These are phyloP conservation scores for Colletotrichum zoysiae DNA, from an alignment of 2,329 filamentous ascomycete species.

Conservation along the genomic window DNA sequence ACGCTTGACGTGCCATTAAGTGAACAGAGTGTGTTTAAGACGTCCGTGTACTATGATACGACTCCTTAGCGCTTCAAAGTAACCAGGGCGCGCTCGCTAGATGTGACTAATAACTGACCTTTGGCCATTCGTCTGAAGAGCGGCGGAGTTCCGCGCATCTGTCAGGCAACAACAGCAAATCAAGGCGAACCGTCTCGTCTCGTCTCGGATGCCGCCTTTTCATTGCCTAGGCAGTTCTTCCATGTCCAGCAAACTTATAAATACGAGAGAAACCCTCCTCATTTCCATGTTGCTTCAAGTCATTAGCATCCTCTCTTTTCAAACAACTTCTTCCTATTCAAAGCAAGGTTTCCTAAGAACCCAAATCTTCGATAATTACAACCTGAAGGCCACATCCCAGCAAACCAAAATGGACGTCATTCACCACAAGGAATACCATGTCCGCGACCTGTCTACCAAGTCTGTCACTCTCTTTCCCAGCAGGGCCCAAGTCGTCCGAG, in stretches of 20 bases:
- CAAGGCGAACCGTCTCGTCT: neutral
- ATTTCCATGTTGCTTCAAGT: neutral
- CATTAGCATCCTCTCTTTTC: neutral
- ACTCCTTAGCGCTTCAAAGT: neutral
- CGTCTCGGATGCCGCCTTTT: too few species aligned
- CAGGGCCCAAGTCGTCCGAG: conserved; percentile 70
- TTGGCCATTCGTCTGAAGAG: neutral
- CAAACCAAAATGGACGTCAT: conserved; percentile 52
- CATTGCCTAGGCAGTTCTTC: neutral
- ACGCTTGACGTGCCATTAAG: neutral
- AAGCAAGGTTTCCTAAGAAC: neutral
- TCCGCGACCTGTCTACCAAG: conserved; percentile 69
- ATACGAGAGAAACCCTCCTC: neutral
- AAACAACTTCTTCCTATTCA: neutral
- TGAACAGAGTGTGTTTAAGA: neutral
- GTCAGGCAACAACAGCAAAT: conserved; percentile 9
- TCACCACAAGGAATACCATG: conserved; percentile 63
- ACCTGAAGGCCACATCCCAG: neutral
- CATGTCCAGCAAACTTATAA: neutral
- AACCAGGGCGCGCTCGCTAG: neutral
- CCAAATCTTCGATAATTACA: neutral
- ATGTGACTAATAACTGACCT: neutral
- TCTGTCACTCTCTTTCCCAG: conserved; percentile 74
- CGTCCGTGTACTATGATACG: neutral
- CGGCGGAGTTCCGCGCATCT: neutral